phyloP scores from a whole-genome alignment of 257 asterid genomes.

The Solanum arcanum region DNA sequence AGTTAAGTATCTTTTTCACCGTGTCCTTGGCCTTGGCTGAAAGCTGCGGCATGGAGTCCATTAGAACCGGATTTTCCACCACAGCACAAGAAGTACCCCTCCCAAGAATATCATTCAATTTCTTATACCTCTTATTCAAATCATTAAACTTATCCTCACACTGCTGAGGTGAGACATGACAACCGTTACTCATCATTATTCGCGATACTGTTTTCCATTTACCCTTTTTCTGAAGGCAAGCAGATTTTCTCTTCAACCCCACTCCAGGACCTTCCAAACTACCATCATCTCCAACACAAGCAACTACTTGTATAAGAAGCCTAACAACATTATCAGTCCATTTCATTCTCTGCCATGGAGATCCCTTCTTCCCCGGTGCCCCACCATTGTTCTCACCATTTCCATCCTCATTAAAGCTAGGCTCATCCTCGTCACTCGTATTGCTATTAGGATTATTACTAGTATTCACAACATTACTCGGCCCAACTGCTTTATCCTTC shows the following conservation, averaged over 20 bases:
- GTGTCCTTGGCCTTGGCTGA: constrained; percentile 38
- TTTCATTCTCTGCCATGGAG: constrained; percentile 53
- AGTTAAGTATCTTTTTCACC: constrained; percentile 35
- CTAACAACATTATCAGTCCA: constrained; percentile 46
- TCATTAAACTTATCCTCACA: constrained; percentile 56
- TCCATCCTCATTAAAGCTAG: constrained; percentile 17
- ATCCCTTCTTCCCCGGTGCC: constrained; percentile 23
- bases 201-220: constrained; percentile 53
- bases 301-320: constrained; percentile 42
- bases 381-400: constrained; percentile 4
- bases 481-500: not conserved
- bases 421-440: constrained; percentile 23
- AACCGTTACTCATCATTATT: constrained; percentile 40
- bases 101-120: constrained; percentile 47
- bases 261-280: constrained; percentile 15
- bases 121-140: constrained; percentile 47
- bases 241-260: constrained; percentile 21
- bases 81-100: constrained; percentile 44
- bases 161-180: constrained; percentile 52
- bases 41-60: constrained; percentile 34
- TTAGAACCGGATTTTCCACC: constrained; percentile 36
- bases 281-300: constrained; percentile 43
- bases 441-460: constrained; percentile 1
- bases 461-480: not conserved
- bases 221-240: constrained; percentile 37